A percentile compares a stretch with the other conserved stretches of the same genome.
Conservation (phyloP, 345 rosid genomes). For the Linum trigynum region DNA sequence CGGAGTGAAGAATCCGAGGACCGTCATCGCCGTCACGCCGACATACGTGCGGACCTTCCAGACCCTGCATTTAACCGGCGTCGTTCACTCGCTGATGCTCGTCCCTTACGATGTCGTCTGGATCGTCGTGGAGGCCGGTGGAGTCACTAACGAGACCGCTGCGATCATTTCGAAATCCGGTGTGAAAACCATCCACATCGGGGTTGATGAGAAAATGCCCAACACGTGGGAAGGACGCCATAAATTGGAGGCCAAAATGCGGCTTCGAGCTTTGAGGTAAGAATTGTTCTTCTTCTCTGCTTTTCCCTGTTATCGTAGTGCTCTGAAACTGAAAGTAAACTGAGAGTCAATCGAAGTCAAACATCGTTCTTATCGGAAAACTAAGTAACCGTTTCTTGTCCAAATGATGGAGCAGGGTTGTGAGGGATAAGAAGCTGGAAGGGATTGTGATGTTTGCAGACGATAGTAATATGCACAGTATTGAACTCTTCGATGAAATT, state of each 20-base stretch:
- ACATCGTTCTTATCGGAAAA: neutral
- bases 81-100: conserved; percentile 88
- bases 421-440: conserved; percentile 81
- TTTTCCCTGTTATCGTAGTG: neutral
- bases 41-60: conserved; percentile 94
- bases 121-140: conserved; percentile 97
- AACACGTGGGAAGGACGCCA: conserved; percentile 68
- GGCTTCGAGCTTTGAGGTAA: conserved; percentile 72
- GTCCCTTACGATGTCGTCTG: conserved; percentile 80
- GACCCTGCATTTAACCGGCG: conserved; percentile 78
- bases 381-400: neutral
- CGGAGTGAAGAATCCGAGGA: conserved; percentile 59
- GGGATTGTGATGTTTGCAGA: conserved; percentile 91
- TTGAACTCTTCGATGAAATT: conserved; percentile 91
- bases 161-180: conserved; percentile 57
- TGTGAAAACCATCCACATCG: conserved; percentile 51
- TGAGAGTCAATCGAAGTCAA: neutral
- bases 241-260: conserved; percentile 69
- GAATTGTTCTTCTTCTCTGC: neutral
- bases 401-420: conserved; percentile 41
- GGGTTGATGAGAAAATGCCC: conserved; percentile 60
- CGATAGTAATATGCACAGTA: conserved; percentile 95
- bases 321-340: neutral
- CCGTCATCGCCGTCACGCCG: conserved; percentile 70
- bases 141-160: conserved; percentile 66